These are phyloP conservation scores for Saprolegnia parasitica DNA, from an alignment of 352 stramenopile genomes.

Conservation along the genomic window DNA sequence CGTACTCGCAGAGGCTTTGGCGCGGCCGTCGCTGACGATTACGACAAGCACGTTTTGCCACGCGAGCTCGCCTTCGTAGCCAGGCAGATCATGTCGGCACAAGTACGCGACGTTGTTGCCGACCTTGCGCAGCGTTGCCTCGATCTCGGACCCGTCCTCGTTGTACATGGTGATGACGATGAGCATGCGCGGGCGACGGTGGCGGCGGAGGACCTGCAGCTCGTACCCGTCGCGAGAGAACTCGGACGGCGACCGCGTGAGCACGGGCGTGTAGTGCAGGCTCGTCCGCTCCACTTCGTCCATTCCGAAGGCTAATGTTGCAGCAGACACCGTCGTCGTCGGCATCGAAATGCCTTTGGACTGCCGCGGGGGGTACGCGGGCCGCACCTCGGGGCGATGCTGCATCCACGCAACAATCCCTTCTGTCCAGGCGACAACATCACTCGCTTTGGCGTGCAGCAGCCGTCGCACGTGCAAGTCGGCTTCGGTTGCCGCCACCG, in stretches of 20 bases:
- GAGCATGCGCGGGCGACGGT: neutral
- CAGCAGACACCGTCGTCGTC: neutral
- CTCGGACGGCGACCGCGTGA: neutral
- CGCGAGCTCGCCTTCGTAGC: neutral
- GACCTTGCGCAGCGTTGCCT: conserved; percentile 7
- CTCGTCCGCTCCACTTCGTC: neutral
- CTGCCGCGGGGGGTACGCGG: neutral
- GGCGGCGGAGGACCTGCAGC: neutral
- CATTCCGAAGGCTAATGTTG: neutral
- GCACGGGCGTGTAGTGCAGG: neutral
- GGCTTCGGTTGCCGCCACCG: neutral
- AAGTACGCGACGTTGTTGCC: conserved; percentile 6
- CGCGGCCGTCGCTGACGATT: neutral
- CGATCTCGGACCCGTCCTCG: conserved; percentile 1
- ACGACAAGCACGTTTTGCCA: conserved; percentile 1
- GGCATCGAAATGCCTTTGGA: neutral
- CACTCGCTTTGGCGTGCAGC: neutral
- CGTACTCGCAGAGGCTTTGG: neutral
- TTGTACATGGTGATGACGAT: conserved; percentile 15
- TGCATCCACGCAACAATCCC: neutral
- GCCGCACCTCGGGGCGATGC: neutral
- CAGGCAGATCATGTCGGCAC: neutral
- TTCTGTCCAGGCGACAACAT: neutral
- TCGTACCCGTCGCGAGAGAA: neutral
- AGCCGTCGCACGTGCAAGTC: neutral